Evolutionary conservation across 306 rosid species (phyloP).

Genomic region (Cyamopsis tetragonoloba): DNA sequence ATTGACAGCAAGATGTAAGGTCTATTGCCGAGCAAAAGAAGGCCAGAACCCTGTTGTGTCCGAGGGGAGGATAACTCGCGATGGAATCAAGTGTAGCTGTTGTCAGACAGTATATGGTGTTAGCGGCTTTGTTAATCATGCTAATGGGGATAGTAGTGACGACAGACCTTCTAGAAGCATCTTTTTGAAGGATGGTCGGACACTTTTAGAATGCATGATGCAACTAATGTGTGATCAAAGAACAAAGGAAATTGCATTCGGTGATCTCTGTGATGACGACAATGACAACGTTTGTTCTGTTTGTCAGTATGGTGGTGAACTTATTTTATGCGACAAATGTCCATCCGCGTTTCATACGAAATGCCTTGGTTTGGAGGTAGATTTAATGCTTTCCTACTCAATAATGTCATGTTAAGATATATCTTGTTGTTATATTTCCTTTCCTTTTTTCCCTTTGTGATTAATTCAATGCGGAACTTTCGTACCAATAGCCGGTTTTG

Average conservation of each 20-base stretch:
- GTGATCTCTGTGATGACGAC: constrained; percentile 30
- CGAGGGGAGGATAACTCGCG: constrained; percentile 58
- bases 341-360: constrained; percentile 70
- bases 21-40: constrained; percentile 33
- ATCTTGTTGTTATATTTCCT: constrained; percentile 16
- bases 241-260: constrained; percentile 12
- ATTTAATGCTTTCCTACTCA: constrained; percentile 18
- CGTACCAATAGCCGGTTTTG: constrained; percentile 12
- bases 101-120: constrained; percentile 51
- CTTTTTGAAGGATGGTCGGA: constrained; percentile 59
- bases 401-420: constrained; percentile 6
- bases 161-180: constrained; percentile 48
- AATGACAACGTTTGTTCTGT: constrained; percentile 75
- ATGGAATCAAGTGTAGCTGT: constrained; percentile 79
- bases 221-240: constrained; percentile 33
- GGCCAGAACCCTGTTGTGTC: neutral
- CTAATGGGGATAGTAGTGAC: constrained; percentile 37
- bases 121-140: constrained; percentile 57
- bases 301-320: constrained; percentile 81
- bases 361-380: constrained; percentile 76
- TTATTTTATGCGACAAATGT: constrained; percentile 77
- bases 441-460: neutral
- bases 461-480: constrained; percentile 4
- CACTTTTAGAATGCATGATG: constrained; percentile 65
- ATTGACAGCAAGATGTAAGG: constrained; percentile 56